Evolutionary conservation across 2,329 filamentous ascomycete genomes (phyloP).

Genomic region (Xylariales sp.): DNA sequence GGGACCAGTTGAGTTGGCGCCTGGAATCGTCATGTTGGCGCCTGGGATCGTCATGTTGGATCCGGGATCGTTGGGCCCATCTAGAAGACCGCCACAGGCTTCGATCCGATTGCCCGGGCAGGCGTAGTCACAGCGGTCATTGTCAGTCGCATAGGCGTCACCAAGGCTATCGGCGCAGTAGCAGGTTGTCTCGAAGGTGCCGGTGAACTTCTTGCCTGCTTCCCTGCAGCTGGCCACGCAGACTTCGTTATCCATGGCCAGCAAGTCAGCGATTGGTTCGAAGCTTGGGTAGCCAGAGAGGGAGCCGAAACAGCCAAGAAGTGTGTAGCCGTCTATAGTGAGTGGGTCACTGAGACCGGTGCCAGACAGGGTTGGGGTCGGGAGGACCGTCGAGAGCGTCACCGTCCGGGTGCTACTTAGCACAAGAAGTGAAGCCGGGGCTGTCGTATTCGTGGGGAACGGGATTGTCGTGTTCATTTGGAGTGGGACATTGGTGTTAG

Average conservation of each 20-base stretch:
- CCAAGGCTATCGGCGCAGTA: conserved; percentile 40
- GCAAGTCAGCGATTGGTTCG: conserved; percentile 19
- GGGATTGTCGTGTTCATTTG: conserved; percentile 2
- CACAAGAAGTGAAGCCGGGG: too few relatives aligned
- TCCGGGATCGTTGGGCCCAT: background rate
- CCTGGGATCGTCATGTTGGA: background rate
- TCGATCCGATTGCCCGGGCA: conserved; percentile 37
- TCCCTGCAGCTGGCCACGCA: conserved; percentile 33
- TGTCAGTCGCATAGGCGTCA: conserved; percentile 32
- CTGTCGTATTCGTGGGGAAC: conserved; percentile 12
- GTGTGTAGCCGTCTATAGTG: conserved; percentile 17
- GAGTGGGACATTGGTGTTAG: conserved; percentile 1
- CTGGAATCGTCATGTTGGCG: background rate
- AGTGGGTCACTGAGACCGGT: conserved; percentile 14
- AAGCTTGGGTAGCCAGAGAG: conserved; percentile 32
- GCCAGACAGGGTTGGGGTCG: conserved; percentile 16
- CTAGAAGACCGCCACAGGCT: conserved; percentile 36
- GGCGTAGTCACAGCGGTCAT: conserved; percentile 29
- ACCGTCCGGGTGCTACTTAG: conserved; percentile 26
- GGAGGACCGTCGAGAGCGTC: conserved; percentile 17
- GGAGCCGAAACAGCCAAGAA: conserved; percentile 37
- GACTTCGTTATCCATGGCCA: conserved; percentile 33
- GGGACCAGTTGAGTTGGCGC: conserved; percentile 6
- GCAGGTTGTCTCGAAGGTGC: conserved; percentile 34
- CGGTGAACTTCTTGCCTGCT: conserved; percentile 31